Conservation (phyloP, 140 eudicot species). For the Senecio squalidus region DNA sequence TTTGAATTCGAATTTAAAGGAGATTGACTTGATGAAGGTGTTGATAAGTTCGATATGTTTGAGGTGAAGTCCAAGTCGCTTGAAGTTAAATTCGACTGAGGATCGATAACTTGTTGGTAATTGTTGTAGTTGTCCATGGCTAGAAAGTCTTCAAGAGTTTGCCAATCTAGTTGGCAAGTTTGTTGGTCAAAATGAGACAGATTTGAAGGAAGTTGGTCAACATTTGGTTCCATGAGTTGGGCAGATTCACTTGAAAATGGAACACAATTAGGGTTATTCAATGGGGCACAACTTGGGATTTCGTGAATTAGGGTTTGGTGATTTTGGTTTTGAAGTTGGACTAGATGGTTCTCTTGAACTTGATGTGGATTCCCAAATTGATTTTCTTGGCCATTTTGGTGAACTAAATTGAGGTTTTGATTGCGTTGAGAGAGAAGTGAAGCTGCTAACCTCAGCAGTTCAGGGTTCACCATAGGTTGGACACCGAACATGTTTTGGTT, state of each 20-base stretch:
- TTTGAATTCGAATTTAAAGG: constrained; percentile 48
- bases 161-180: constrained; percentile 35
- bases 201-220: constrained; percentile 29
- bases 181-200: constrained; percentile 23
- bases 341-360: constrained; percentile 27
- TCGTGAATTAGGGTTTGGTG: constrained; percentile 30
- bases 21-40: constrained; percentile 54
- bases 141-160: constrained; percentile 25
- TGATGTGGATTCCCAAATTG: constrained; percentile 7
- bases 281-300: constrained; percentile 33
- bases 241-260: constrained; percentile 36
- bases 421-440: constrained; percentile 36
- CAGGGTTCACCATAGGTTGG: constrained; percentile 46
- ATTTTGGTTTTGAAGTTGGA: constrained; percentile 37
- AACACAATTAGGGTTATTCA: constrained; percentile 25
- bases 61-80: constrained; percentile 19
- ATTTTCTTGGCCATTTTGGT: constrained; percentile 29
- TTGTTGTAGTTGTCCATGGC: constrained; percentile 26
- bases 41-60: constrained; percentile 29
- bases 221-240: constrained; percentile 36
- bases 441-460: constrained; percentile 43
- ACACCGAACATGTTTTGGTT: constrained; percentile 29
- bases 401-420: constrained; percentile 24
- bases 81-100: constrained; percentile 23
- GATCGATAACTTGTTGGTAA: constrained; percentile 21